Percentiles rank a stretch among this genome's conserved stretches.
These are phyloP conservation scores for Hypocrella siamensis DNA, from an alignment of 2,329 filamentous ascomycete species.

Conservation along the genomic window DNA sequence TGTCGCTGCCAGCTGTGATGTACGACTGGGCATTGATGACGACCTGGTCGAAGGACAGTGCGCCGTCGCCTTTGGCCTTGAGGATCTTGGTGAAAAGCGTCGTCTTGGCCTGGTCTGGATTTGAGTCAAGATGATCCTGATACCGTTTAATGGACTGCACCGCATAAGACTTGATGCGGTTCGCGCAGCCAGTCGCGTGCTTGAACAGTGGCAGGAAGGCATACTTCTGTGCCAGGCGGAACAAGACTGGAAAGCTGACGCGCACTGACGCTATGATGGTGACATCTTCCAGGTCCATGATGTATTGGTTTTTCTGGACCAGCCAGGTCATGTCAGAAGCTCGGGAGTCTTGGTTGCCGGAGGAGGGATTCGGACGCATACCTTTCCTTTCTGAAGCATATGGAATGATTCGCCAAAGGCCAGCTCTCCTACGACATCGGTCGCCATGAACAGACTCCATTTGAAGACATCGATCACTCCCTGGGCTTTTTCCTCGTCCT, in stretches of 20 bases:
- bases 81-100: slow-evolving; percentile 23
- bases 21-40: slow-evolving; percentile 22
- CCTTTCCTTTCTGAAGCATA: slow-evolving; percentile 32
- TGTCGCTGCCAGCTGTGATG: slow-evolving; percentile 36
- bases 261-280: slow-evolving; percentile 9
- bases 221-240: slow-evolving; percentile 6
- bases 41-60: slow-evolving; percentile 16
- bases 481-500: slow-evolving; percentile 20
- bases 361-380: slow-evolving; percentile 8
- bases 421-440: slow-evolving; percentile 37
- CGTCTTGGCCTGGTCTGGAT: slow-evolving; percentile 8
- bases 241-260: slow-evolving; percentile 13
- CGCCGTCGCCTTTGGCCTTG: slow-evolving; percentile 15
- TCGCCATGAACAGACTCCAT: slow-evolving; percentile 38
- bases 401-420: slow-evolving; percentile 39
- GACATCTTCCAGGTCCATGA: slow-evolving; percentile 18
- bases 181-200: slow-evolving; percentile 1
- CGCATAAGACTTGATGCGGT: slow-evolving; percentile 11
- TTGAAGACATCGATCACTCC: slow-evolving; percentile 30
- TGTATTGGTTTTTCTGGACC: slow-evolving; percentile 19
- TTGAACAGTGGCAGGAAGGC: slow-evolving; percentile 10
- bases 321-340: neutral
- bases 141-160: slow-evolving; percentile 13
- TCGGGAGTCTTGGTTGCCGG: neutral
- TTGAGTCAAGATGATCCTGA: slow-evolving; percentile 8